Evolutionary conservation across 2,329 filamentous ascomycete species (phyloP), one percentile per base, ranked within the genome.

Genomic region (Alternaria rosae): DNA sequence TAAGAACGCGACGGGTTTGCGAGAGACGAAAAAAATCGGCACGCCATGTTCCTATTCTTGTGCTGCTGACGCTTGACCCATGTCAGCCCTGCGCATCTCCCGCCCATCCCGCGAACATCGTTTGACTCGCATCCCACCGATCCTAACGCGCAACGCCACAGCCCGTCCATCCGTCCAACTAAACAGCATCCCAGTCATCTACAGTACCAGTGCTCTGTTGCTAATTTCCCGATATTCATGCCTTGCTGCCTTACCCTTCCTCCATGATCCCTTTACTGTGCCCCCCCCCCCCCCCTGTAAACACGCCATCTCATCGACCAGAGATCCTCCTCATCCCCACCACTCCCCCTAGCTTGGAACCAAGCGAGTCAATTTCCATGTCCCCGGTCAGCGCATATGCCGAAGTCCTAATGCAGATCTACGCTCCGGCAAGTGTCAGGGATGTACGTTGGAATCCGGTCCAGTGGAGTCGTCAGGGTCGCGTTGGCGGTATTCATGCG

Each of bases 401-500:
- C 47, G 47, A 51, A 38, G 30, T 51, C 20, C 47, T 51, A 25
- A 51, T 51, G 47, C 47, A 51, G 47, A 51, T 51, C 47, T 28
- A 51, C 47, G 47, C 47, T 32, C 47, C 47, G 20, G 30, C 23
- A 32, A 38, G 13, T n/a, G 42, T 44, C 42, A 23, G 20, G 42
- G 42, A 44, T 44, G 42, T 23, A 20, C 20, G 12, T 30, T 51
- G 32, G 47, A 32, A 21, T 28, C 47, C 28, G 30, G 28, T 32
- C 35, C 47, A 35, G 28, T 51, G 47, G 47, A 38, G 42, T 15
- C 32, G 28, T 52, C 47, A 45, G 59, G 47, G 59, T 54, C 17
- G 30, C 50, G 9, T 56, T 28, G 50, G 43, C 38, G 50, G 42
- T 30, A 47, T 62, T 62, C 43, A 59, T 62, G 60, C 51, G 45